phyloP scores from a whole-genome alignment of 2,329 filamentous ascomycete species.

The Proliferodiscus dingleyae region DNA sequence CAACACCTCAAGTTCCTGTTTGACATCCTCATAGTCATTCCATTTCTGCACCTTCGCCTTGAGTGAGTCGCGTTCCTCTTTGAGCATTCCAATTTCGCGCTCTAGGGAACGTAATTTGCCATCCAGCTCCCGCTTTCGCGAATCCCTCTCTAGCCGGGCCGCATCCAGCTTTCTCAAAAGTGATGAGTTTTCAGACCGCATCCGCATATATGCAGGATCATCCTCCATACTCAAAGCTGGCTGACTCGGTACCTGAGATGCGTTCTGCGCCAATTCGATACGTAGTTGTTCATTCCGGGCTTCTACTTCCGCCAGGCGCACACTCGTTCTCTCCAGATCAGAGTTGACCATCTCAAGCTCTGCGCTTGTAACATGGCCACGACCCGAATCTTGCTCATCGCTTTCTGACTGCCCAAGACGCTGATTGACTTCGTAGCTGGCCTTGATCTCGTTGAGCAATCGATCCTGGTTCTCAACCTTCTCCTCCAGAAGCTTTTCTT shows the following conservation, averaged over 20 bases:
- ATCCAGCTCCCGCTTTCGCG: slow-evolving; percentile 71
- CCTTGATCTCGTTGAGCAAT: slow-evolving; percentile 88
- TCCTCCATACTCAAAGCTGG: slow-evolving; percentile 67
- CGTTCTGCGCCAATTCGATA: slow-evolving; percentile 83
- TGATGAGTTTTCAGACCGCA: slow-evolving; percentile 90
- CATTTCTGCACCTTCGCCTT: slow-evolving; percentile 81
- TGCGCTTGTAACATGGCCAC: slow-evolving; percentile 70
- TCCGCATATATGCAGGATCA: slow-evolving; percentile 79
- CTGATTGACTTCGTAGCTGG: slow-evolving; percentile 94
- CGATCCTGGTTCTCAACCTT: slow-evolving; percentile 93
- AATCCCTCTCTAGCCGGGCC: slow-evolving; percentile 76
- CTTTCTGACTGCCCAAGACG: slow-evolving; percentile 71
- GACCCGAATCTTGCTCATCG: slow-evolving; percentile 49
- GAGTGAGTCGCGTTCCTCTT: slow-evolving; percentile 75
- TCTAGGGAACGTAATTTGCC: slow-evolving; percentile 72
- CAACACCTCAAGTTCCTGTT: slow-evolving; percentile 90
- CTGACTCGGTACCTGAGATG: slow-evolving; percentile 64
- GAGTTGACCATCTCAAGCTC: slow-evolving; percentile 92
- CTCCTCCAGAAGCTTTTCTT: slow-evolving; percentile 85
- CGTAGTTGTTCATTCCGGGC: slow-evolving; percentile 90
- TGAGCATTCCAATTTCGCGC: slow-evolving; percentile 67
- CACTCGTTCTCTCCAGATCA: slow-evolving; percentile 84
- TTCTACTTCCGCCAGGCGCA: slow-evolving; percentile 83
- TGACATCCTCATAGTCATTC: slow-evolving; percentile 93
- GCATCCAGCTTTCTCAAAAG: slow-evolving; percentile 84